Evolutionary conservation across 2,329 filamentous ascomycete genomes (phyloP), one percentile per base, ranked within the genome.

Genomic region (Fusarium sp.): DNA sequence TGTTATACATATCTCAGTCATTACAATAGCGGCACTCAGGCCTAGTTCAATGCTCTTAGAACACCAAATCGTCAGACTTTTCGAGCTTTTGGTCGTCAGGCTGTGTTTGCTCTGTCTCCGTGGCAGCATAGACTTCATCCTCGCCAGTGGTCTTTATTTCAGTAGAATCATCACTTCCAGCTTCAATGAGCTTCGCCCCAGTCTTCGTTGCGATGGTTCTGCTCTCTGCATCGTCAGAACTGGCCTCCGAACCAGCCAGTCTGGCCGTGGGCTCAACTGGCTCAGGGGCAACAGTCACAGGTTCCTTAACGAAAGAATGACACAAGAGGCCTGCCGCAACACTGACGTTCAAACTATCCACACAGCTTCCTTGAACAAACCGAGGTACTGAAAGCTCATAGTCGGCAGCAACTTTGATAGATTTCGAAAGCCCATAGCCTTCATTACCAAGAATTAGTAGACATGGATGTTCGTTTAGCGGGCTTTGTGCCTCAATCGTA

Each of bases 271-370:
- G n/a, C 38, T 64, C 51, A 26, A 33, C 35, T 18, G 53, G 47
- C 30, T 59, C 64, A 8, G 16, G 69, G 54, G 74, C 70, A 18
- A 76, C 57, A 45, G 48, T 38, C 38, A 62, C 59, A 8, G 66
- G 61, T 38, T 77, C 81, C 77, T 83, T 87, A 77, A 93, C 79
- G 78, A 96, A 94, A 1, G 91, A 86, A 71, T 91, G 88, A 70
- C 91, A 91, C 56, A 98, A 83, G 54, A 98, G 84, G 2, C 90
- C 94, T 12, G 93, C 90, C 3, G 96, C 95, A 26, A 97, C 95
- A 78, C 93, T 94, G 42, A 98, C 96, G 79, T 99, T 98, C 80
- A 99, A 83, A 81, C 95, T 97, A 81, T 98, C 95, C 6, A 99
- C 90, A 79, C 74, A 90, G 80, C 78, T 88, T 79, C 77, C 85